Percentiles rank a stretch among this genome's conserved stretches.
Conservation (phyloP, 371 early-diverging fungal species). For the Fennellomyces sp. region DNA sequence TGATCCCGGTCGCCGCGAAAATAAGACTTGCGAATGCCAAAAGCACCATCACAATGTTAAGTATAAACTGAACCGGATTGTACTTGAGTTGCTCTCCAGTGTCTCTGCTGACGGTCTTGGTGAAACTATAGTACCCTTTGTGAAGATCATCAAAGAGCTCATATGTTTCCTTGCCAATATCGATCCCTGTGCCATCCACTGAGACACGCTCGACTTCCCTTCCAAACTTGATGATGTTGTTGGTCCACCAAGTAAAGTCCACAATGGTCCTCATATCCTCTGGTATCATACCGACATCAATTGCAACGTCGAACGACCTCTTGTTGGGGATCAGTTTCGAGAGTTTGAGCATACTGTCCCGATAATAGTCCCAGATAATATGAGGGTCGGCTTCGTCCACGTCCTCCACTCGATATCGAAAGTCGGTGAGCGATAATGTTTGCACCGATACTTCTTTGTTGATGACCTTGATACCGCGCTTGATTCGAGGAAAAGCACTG, state of each 20-base stretch:
- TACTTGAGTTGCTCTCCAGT: conserved; percentile 11
- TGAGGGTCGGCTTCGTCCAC: neutral
- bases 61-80: conserved; percentile 13
- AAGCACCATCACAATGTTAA: conserved; percentile 4
- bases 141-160: conserved; percentile 1
- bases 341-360: conserved; percentile 12
- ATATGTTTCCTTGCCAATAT: conserved; percentile 8
- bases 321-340: conserved; percentile 16
- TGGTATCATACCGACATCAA: conserved; percentile 19
- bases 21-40: conserved; percentile 4
- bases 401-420: conserved; percentile 9
- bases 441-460: conserved; percentile 12
- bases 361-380: conserved; percentile 3
- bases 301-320: conserved; percentile 11
- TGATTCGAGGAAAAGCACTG: conserved; percentile 11
- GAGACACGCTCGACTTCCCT: neutral
- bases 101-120: conserved; percentile 9
- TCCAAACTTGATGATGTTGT: conserved; percentile 15
- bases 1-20: conserved; percentile 10
- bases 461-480: conserved; percentile 10
- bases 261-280: conserved; percentile 7
- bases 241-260: conserved; percentile 16
- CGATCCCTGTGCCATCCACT: neutral
- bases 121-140: conserved; percentile 4
- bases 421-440: conserved; percentile 6